Conservation (phyloP, 768 basidiomycete species). For the Scleroderma bovista region DNA sequence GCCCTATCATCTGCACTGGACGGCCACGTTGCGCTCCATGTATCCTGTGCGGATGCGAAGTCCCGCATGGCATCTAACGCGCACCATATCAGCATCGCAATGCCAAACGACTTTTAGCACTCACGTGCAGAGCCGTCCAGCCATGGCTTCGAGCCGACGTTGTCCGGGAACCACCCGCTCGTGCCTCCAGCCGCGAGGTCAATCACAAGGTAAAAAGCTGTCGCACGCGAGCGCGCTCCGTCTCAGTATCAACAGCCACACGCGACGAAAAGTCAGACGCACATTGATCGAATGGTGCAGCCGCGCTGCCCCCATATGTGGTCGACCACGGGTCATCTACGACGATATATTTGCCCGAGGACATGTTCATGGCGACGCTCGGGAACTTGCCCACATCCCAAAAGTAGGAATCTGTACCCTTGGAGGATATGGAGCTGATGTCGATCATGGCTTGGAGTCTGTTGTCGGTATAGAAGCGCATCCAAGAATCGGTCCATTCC, state of each 20-base stretch:
- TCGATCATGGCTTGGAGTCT: conserved; percentile 48
- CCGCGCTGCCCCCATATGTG: conserved; percentile 34
- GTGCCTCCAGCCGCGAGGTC: conserved; percentile 79
- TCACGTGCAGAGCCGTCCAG: conserved; percentile 50
- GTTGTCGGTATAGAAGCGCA: conserved; percentile 50
- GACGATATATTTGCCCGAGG: conserved; percentile 33
- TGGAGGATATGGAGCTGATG: conserved; percentile 34
- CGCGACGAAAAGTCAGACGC: conserved; percentile 21
- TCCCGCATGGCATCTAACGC: conserved; percentile 59
- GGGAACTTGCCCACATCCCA: conserved; percentile 51
- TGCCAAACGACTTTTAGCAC: conserved; percentile 14
- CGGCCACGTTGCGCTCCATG: conserved; percentile 79
- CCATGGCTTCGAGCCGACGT: conserved; percentile 59
- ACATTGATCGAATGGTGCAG: conserved; percentile 45
- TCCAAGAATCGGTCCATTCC: conserved; percentile 55
- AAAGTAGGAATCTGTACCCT: conserved; percentile 41
- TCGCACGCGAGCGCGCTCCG: not conserved
- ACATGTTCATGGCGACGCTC: conserved; percentile 39
- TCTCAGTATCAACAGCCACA: conserved; percentile 8
- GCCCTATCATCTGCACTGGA: conserved; percentile 52
- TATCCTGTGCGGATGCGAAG: conserved; percentile 53
- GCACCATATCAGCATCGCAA: conserved; percentile 13
- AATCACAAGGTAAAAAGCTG: conserved; percentile 78
- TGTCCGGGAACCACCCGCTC: conserved; percentile 44
- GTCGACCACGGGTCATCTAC: conserved; percentile 47